A percentile compares a stretch with the other conserved stretches of the same genome.
Conservation (phyloP, 1,139 yeast species). For the Eremothecium coryli region DNA sequence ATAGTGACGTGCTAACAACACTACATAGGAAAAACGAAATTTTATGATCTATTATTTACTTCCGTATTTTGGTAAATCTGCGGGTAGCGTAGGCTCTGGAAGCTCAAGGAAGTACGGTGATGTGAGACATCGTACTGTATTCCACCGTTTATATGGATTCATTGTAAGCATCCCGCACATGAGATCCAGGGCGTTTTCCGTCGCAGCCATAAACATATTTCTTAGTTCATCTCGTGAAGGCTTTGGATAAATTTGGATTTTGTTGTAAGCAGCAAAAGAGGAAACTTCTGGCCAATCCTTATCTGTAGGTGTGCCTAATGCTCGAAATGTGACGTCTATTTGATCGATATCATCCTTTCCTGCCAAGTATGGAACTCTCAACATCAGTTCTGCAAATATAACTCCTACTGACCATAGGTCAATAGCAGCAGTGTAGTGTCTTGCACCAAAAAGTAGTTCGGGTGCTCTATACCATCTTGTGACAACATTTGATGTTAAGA, state of each 20-base stretch:
- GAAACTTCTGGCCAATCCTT: conserved; percentile 88
- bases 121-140: conserved; percentile 54
- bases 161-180: conserved; percentile 64
- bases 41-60: conserved; percentile 9
- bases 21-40: no score
- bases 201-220: conserved; percentile 83
- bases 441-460: conserved; percentile 77
- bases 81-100: conserved; percentile 58
- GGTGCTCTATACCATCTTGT: conserved; percentile 99
- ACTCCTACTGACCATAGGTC: conserved; percentile 98
- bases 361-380: conserved; percentile 88
- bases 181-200: conserved; percentile 72
- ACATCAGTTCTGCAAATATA: conserved; percentile 89
- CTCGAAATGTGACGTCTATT: conserved; percentile 81
- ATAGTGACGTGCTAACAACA: conserved; percentile 7
- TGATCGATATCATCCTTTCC: conserved; percentile 89
- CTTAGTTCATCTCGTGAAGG: conserved; percentile 78
- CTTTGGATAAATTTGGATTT: conserved; percentile 65
- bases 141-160: conserved; percentile 70
- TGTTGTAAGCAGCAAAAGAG: conserved; percentile 63
- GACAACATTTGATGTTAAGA: conserved; percentile 84
- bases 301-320: conserved; percentile 93
- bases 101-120: conserved; percentile 63
- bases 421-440: conserved; percentile 91
- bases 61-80: conserved; percentile 46